Evolutionary conservation across 306 rosid species (phyloP).

Genomic region (Canavalia gladiata): DNA sequence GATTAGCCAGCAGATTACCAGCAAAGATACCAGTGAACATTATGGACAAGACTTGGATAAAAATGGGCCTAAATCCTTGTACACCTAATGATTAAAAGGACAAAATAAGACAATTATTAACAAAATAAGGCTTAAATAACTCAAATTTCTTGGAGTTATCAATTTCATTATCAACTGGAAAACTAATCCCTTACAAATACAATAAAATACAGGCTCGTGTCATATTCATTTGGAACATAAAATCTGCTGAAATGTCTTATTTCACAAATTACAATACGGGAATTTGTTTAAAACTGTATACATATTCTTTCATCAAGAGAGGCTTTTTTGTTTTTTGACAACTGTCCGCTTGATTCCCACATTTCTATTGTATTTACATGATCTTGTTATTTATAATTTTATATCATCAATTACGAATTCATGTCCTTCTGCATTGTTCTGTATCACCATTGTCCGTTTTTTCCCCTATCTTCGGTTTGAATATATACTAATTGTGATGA

Average conservation of each 20-base stretch:
- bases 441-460: not conserved
- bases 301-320: slow-evolving; percentile 22
- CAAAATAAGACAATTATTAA: not conserved
- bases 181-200: slow-evolving; percentile 1
- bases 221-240: slow-evolving; percentile 5
- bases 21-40: too few species aligned
- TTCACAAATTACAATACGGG: not conserved
- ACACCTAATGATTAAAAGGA: too few species aligned
- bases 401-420: not conserved
- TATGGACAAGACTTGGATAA: too few species aligned
- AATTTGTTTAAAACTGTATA: not conserved
- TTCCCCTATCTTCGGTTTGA: not conserved
- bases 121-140: slow-evolving; percentile 3
- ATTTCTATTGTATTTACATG: not conserved
- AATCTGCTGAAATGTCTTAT: not conserved
- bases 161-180: not conserved
- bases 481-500: not conserved
- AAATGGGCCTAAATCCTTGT: too few species aligned
- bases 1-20: too few species aligned
- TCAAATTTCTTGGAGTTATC: not conserved
- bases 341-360: not conserved
- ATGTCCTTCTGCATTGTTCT: not conserved
- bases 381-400: not conserved
- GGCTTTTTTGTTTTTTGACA: not conserved
- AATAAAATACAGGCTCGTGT: not conserved